Evolutionary conservation across 164 flowering plant genomes (phyloP).

Genomic region (Sextonia rubra): DNA sequence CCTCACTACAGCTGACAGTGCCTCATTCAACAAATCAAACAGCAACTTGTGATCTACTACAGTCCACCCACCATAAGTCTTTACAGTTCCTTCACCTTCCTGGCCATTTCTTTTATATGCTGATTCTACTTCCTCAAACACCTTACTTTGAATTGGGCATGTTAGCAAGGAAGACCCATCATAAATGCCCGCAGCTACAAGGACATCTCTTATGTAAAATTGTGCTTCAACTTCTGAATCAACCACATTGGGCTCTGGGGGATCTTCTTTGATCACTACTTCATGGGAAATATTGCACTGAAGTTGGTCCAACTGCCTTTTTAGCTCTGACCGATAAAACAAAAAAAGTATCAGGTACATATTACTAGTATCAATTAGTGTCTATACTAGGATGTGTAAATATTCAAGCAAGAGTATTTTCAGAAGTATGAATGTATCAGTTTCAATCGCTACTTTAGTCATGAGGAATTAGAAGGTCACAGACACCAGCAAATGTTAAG

Average conservation of each 20-base stretch:
- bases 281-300: conserved; percentile 37
- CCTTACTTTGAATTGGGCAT: conserved; percentile 44
- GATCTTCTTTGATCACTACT: conserved; percentile 27
- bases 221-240: conserved; percentile 48
- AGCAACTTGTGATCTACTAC: conserved; percentile 44
- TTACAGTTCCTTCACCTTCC: conserved; percentile 19
- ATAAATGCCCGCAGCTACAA: conserved; percentile 72
- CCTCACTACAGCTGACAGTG: conserved; percentile 41
- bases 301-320: conserved; percentile 64
- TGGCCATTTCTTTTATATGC: conserved; percentile 29
- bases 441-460: no score
- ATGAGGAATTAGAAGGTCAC: no score
- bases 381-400: background rate
- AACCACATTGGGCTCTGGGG: conserved; percentile 28
- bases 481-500: no score
- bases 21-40: conserved; percentile 70
- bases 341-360: background rate
- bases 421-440: no score
- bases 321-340: conserved; percentile 42
- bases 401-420: no score
- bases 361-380: background rate
- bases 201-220: conserved; percentile 63
- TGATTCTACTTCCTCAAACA: conserved; percentile 74
- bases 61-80: conserved; percentile 25
- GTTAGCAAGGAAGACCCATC: conserved; percentile 39